Base-by-base conservation (phyloP, 2,329 filamentous ascomycete genomes). In the Microdochium paspali region DNA sequence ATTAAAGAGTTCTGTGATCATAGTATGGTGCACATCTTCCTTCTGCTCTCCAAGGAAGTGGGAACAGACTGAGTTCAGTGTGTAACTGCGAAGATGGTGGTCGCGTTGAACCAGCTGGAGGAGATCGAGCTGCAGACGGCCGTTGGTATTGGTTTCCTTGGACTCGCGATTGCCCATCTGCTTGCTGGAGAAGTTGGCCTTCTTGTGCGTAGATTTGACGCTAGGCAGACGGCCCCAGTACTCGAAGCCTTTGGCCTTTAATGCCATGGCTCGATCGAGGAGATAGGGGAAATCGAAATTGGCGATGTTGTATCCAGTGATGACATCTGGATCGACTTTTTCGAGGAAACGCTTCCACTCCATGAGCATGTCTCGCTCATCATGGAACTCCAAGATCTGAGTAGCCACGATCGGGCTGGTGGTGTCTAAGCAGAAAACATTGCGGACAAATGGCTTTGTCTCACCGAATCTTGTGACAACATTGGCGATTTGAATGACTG, bases 201-300 rank as follows among this genome's bases (percentile, higher is more conserved):
- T 82, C 60, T 83, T 93, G 9, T 85, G 75, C 42, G 77, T 76
- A 0, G 91, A 94, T 50, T 73, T 76, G 3, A 84, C 71, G 45
- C 77, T 83, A 44, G 80, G 85, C 21, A 96, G 66, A 52, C 93
- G 80, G 21, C 90, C 84, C 88, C 88, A 95, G 64, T 85, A 91
- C 6, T 93, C 86, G 55, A 98, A 98, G 1, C 77, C 79, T 2
- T 65, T 66, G 31, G 89, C 80, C 59, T 93, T 95, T 24, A 98
- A 73, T 61, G 95, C 83, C 54, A 78, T 87, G 10, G 90, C 93
- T 43, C 93, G 81, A 48, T 95, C 87, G 10, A 98, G 75, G 0
- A 98, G 78, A 61, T 98, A 98, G 0, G 91, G 91, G 54, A 98
- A 97, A 71, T 98, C 93, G 67, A 98, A 98, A 69, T 98, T 98